Evolutionary conservation across 2,329 filamentous ascomycete genomes (phyloP).

Genomic region (Colletotrichum magnum): DNA sequence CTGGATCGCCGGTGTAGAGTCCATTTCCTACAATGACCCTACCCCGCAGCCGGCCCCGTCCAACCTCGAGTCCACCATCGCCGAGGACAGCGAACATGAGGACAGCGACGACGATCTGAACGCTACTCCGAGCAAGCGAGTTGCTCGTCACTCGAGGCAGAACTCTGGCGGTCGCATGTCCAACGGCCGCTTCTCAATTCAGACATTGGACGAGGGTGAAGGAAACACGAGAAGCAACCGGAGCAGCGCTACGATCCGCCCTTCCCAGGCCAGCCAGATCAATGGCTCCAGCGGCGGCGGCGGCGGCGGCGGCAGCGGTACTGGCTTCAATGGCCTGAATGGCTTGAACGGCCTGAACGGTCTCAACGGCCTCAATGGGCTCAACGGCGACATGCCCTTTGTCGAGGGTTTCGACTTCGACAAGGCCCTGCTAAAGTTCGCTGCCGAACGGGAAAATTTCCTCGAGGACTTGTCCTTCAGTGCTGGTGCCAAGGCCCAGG

Average conservation of each 20-base stretch:
- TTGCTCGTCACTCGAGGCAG: constrained; percentile 72
- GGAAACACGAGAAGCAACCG: constrained; percentile 73
- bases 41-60: constrained; percentile 53
- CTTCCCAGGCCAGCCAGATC: constrained; percentile 49
- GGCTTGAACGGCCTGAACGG: constrained; percentile 47
- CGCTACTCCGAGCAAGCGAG: constrained; percentile 48
- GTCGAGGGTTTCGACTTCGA: constrained; percentile 85
- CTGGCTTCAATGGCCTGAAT: constrained; percentile 44
- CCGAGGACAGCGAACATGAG: constrained; percentile 73
- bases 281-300: constrained; percentile 40
- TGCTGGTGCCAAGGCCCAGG: constrained; percentile 82
- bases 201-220: constrained; percentile 71
- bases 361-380: constrained; percentile 45
- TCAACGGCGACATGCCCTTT: constrained; percentile 34
- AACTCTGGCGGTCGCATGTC: constrained; percentile 73
- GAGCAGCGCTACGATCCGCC: constrained; percentile 75
- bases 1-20: constrained; percentile 81
- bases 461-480: constrained; percentile 92
- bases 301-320: constrained; percentile 40
- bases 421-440: constrained; percentile 92
- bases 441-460: constrained; percentile 93
- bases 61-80: constrained; percentile 71
- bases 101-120: constrained; percentile 52
- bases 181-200: constrained; percentile 67
- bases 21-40: constrained; percentile 74